Conservation (phyloP, 176 grass and related monocot genomes). For the Musa schizocarpa region DNA sequence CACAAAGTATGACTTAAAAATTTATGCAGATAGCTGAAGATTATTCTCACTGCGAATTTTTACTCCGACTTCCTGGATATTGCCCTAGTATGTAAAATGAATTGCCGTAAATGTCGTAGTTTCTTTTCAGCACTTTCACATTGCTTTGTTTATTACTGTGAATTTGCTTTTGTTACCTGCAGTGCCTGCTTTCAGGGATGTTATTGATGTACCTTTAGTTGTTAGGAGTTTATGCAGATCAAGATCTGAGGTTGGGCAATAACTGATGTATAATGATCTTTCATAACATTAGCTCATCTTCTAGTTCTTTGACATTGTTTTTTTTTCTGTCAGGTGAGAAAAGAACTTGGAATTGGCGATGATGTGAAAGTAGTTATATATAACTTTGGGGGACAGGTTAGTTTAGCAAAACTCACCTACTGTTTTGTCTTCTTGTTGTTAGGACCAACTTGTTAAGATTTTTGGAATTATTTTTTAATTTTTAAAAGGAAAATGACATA, state of each 20-base stretch:
- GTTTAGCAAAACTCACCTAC: not conserved
- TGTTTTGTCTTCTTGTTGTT: not conserved
- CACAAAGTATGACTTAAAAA: not conserved
- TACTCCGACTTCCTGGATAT: conserved; percentile 92
- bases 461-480: not conserved
- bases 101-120: not conserved
- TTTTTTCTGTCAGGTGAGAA: conserved; percentile 52
- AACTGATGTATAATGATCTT: conserved; percentile 1
- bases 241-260: conserved; percentile 49
- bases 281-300: not conserved
- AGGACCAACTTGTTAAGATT: not conserved
- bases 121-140: not conserved
- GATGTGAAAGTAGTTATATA: conserved; percentile 92
- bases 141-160: not conserved
- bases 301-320: conserved; percentile 13
- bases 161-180: conserved; percentile 12
- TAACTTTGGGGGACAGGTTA: conserved; percentile 95
- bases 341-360: conserved; percentile 75
- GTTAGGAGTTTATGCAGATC: conserved; percentile 75
- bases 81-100: conserved; percentile 72
- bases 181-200: conserved; percentile 97
- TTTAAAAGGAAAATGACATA: not conserved
- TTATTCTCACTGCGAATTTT: conserved; percentile 86
- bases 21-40: conserved; percentile 89
- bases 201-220: conserved; percentile 87